Evolutionary conservation across 2,329 filamentous ascomycete genomes (phyloP), one percentile per base, ranked within the genome.

Genomic region (Botrytis elliptica): DNA sequence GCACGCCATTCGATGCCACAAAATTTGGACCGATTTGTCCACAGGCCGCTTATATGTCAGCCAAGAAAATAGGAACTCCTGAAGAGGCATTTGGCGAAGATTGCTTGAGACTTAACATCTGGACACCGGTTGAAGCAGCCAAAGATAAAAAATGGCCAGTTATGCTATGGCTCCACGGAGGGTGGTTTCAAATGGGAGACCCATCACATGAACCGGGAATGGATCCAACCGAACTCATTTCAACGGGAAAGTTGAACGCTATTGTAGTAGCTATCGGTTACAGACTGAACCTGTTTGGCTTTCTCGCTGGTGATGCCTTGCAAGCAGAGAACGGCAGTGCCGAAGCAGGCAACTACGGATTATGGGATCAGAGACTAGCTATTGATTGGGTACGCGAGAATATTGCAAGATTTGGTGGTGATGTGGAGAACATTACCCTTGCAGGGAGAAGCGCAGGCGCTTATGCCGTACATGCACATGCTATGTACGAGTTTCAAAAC

Each of bases 381-480:
- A 82, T 91, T 29, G 82, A 84, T 73, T 92, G 89, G 89, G 85
- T 91, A 44, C 83, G 84, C 74, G 82, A 85, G 40, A 91, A 90
- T 79, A 87, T 90, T 69, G 85, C 80, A 4, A 81, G 80, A 12
- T 90, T 92, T 80, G 89, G 89, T 0, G 90, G 89, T 1, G 86
- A 91, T 75, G 83, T 83, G 1, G 79, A 80, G 2, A 85, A 87
- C 70, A 84, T 91, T 46, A 86, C 84, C 1, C 80, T 88, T 66
- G 88, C 84, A 83, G 87, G 86, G 52, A 85, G 89, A 80, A 86
- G 84, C 6, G 86, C 87, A 1, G 87, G 87, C 29, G 85, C 82
- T 9, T 89, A 91, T 78, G 89, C 88, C 73, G 85, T 76, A 20
- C 79, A 80, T 66, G 74, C 59, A 65, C 71, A 38, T 77, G 76